Evolutionary conservation across 164 flowering plant species (phyloP), one percentile per base, ranked within the genome.

Genomic region (Pachysandra terminalis): DNA sequence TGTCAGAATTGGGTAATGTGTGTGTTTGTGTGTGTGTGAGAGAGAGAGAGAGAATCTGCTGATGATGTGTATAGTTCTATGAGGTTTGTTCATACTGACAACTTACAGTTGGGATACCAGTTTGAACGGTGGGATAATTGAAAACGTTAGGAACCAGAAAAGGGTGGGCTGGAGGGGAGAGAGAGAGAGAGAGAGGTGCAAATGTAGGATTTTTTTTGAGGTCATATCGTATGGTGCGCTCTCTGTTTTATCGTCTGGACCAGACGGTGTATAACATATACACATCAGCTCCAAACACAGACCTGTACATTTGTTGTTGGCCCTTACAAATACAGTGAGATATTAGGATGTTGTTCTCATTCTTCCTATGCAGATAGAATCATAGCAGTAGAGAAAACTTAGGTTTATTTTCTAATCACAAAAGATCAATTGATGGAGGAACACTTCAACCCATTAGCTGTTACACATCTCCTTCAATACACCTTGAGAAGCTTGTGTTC

Each of bases 401-500:
- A 67, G 64, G 67, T 53, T 74, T 27, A 57, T 57, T 19, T 21
- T 22, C 1, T 23, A n/a, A n/a, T n/a, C n/a, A n/a, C 28, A 66
- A 45, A 25, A n/a, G n/a, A n/a, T n/a, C n/a, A 52, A 21, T 60
- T 59, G 37, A 88, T 93, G 98, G 97, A 89, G 74, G 94, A 93
- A 74, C 90, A 89, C 55, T 80, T 86, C 16, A 88, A 70, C 73
- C 85, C 96, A 65, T 78, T 94, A 61, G 88, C 96, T 62, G 87
- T 83, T 1, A 86, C 96, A 75, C 96, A 91, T 91, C 96, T 94
- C 54, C 97, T 94, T 77, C 98, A 94, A 74, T 90, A 91, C 84
- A 86, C 97, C 17, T 78, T 94, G 54, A 88, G 98, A 78, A 91
- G 98, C 75, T 73, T 94, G 51, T 94, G 98, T 75, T 75, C 79